Evolutionary conservation across 2,329 filamentous ascomycete genomes (phyloP).

Genomic region (Venturia nashicola): DNA sequence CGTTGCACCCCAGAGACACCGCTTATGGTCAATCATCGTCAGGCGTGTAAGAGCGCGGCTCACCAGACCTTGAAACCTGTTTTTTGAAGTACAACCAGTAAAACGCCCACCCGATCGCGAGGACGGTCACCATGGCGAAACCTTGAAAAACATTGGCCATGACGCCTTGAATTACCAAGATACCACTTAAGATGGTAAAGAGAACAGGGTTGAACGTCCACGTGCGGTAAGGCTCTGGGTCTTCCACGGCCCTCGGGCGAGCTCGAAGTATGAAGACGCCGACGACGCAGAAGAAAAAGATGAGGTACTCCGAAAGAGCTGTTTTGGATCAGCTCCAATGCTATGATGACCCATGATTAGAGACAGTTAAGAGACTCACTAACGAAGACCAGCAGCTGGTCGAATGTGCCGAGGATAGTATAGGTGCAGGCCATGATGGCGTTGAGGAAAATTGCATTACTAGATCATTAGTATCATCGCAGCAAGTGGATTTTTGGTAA

Average conservation of each 20-base stretch:
- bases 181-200: not conserved
- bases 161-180: not conserved
- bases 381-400: slow-evolving; percentile 47
- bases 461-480: slow-evolving; percentile 9
- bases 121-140: not conserved
- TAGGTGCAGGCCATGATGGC: slow-evolving; percentile 41
- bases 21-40: not conserved
- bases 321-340: too few species aligned
- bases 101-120: not conserved
- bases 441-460: slow-evolving; percentile 41
- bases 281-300: slow-evolving; percentile 50
- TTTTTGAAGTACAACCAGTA: not conserved
- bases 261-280: slow-evolving; percentile 45
- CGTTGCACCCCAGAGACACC: too few species aligned
- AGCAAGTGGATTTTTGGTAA: not conserved
- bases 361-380: slow-evolving; percentile 18
- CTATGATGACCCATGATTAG: too few species aligned
- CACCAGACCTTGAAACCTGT: not conserved
- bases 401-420: slow-evolving; percentile 48
- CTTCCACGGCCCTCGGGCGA: slow-evolving; percentile 16
- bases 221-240: not conserved
- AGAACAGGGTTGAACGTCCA: not conserved
- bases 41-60: not conserved
- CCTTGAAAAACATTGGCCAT: not conserved
- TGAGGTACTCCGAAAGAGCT: slow-evolving; percentile 38